Evolutionary conservation across 768 basidiomycete genomes (phyloP).

Genomic region (Chalciporus piperatus): DNA sequence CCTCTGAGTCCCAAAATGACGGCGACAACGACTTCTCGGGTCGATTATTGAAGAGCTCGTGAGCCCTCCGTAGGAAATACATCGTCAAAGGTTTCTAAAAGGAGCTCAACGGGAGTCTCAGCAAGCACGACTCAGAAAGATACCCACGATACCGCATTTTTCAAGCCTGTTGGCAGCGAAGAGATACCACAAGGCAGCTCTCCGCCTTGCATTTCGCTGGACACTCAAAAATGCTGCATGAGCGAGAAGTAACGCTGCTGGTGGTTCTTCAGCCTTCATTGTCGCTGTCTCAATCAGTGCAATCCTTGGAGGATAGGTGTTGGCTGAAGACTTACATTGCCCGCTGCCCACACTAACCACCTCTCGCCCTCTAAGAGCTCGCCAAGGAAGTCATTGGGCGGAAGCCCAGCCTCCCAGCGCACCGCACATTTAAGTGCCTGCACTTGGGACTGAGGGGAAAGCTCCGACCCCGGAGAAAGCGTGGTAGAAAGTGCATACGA

Average conservation of each 20-base stretch:
- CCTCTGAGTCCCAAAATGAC: constrained; percentile 78
- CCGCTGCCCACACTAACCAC: constrained; percentile 86
- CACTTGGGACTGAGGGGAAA: constrained; percentile 63
- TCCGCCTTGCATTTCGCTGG: constrained; percentile 52
- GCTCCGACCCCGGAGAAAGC: constrained; percentile 42
- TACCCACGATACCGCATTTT: constrained; percentile 78
- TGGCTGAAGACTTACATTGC: constrained; percentile 53
- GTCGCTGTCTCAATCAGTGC: constrained; percentile 28
- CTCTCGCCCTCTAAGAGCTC: constrained; percentile 68
- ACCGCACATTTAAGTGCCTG: constrained; percentile 65
- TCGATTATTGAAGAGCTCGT: constrained; percentile 52
- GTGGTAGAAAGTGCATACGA: constrained; percentile 56
- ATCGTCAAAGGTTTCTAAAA: constrained; percentile 80
- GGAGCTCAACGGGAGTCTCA: background rate
- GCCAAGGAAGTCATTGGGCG: constrained; percentile 54
- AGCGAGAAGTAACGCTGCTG: constrained; percentile 73
- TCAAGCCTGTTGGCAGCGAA: constrained; percentile 74
- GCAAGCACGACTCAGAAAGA: constrained; percentile 4
- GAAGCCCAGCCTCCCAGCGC: constrained; percentile 74
- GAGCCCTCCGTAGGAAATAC: constrained; percentile 73
- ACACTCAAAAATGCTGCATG: constrained; percentile 74
- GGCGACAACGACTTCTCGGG: constrained; percentile 65
- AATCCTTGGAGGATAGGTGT: constrained; percentile 1
- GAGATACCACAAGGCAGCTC: constrained; percentile 78
- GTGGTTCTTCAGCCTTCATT: constrained; percentile 76